Evolutionary conservation across 2,329 filamentous ascomycete genomes (phyloP).

Genomic region (Monosporascus sp.): DNA sequence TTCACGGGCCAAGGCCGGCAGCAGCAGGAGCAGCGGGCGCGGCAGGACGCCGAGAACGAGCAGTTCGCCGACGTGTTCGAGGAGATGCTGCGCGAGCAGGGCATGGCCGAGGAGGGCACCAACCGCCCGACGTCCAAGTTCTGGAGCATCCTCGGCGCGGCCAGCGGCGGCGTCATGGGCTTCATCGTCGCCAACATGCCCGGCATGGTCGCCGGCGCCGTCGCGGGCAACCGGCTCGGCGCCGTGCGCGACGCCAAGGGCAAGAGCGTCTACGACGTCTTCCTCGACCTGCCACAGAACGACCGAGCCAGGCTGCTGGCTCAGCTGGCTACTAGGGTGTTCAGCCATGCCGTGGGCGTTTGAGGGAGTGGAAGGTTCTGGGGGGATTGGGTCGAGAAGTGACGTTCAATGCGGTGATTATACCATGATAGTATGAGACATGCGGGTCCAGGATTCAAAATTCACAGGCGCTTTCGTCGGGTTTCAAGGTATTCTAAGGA

Average conservation of each 20-base stretch:
- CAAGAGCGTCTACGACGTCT: constrained; percentile 93
- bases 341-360: constrained; percentile 68
- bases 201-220: constrained; percentile 80
- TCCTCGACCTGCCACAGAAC: constrained; percentile 75
- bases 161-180: constrained; percentile 83
- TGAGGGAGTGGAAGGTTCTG: constrained; percentile 16
- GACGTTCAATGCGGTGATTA: neutral
- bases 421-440: no score
- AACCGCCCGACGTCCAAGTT: constrained; percentile 64
- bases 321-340: constrained; percentile 80
- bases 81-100: constrained; percentile 82
- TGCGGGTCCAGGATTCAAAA: neutral
- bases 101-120: constrained; percentile 67
- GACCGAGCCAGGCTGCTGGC: constrained; percentile 77
- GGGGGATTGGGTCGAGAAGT: neutral
- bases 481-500: neutral
- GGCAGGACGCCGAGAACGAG: constrained; percentile 58
- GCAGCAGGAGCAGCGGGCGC: constrained; percentile 30
- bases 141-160: constrained; percentile 79
- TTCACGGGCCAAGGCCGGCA: constrained; percentile 40
- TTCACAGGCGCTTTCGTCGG: neutral
- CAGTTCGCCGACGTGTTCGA: constrained; percentile 89
- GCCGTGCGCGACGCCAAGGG: constrained; percentile 83
- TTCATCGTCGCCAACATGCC: constrained; percentile 95
- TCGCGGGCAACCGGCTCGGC: constrained; percentile 88